Conservation (phyloP, 495 filamentous ascomycete genomes). For the Hyaloscypha finlandica region DNA sequence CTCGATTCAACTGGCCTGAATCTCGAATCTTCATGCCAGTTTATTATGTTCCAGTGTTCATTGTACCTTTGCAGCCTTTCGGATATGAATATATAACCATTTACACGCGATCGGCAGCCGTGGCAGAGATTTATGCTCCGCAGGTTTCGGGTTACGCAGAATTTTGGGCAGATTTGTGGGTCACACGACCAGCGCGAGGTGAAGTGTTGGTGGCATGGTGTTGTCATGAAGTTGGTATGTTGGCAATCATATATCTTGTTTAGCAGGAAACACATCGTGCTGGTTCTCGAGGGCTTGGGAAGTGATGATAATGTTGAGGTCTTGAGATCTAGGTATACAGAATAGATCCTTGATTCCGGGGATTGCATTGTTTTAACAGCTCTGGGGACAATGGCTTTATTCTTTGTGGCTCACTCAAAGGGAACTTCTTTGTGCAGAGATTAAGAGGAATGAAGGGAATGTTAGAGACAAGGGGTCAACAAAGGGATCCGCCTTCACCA, state of each 20-base stretch:
- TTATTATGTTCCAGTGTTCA: not conserved
- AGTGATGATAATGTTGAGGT: no score
- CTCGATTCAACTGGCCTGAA: no score
- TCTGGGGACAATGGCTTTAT: no score
- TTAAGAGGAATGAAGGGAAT: no score
- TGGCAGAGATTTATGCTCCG: not conserved
- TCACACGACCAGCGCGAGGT: not conserved
- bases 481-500: no score
- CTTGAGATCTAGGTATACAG: no score
- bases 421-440: no score
- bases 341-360: no score
- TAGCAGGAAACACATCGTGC: not conserved
- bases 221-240: not conserved
- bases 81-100: not conserved
- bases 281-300: not conserved
- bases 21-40: no score
- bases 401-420: no score
- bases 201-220: not conserved
- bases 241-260: not conserved
- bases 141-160: not conserved
- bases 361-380: no score
- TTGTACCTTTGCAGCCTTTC: not conserved
- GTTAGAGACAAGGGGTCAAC: no score
- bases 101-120: not conserved
- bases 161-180: not conserved